phyloP scores from a whole-genome alignment of 495 filamentous ascomycete genomes.

The Barbatosphaeria neglecta region DNA sequence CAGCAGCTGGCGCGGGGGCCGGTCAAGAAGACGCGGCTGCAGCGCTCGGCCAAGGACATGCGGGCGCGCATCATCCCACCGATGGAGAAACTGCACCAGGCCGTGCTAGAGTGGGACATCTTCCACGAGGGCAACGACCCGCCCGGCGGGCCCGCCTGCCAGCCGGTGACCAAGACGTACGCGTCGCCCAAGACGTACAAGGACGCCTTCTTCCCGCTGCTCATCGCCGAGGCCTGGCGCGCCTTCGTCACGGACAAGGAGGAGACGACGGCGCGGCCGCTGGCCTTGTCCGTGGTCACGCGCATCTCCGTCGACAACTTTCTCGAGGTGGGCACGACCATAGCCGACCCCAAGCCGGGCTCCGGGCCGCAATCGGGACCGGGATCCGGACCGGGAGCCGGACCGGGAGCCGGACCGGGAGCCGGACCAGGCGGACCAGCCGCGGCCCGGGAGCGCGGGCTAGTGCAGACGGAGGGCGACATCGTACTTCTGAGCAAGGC shows the following conservation, averaged over 20 bases:
- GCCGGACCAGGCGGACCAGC: too few species aligned
- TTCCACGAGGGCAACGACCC: conserved; percentile 79
- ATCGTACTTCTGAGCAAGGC: conserved; percentile 73
- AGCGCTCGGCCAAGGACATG: conserved; percentile 80
- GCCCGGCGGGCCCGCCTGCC: conserved; percentile 61
- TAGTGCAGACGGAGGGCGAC: conserved; percentile 82
- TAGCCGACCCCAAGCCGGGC: too few species aligned
- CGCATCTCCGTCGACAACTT: conserved; percentile 86
- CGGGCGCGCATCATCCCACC: conserved; percentile 85
- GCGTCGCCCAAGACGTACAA: conserved; percentile 67
- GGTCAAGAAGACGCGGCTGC: conserved; percentile 65
- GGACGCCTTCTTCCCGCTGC: conserved; percentile 76
- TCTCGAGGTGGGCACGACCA: conserved; percentile 75
- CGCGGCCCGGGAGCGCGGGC: conserved; percentile 56
- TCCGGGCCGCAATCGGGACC: too few species aligned
- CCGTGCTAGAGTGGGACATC: conserved; percentile 85
- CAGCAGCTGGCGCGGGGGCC: conserved; percentile 44
- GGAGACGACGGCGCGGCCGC: conserved; percentile 63
- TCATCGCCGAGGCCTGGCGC: conserved; percentile 93
- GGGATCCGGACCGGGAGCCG: too few species aligned
- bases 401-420: too few species aligned
- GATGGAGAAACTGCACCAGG: conserved; percentile 70
- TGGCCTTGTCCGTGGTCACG: conserved; percentile 74
- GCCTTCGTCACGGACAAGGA: conserved; percentile 82
- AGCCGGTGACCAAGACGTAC: conserved; percentile 64